Evolutionary conservation across 306 rosid genomes (phyloP).

Genomic region (Prosopis cineraria): DNA sequence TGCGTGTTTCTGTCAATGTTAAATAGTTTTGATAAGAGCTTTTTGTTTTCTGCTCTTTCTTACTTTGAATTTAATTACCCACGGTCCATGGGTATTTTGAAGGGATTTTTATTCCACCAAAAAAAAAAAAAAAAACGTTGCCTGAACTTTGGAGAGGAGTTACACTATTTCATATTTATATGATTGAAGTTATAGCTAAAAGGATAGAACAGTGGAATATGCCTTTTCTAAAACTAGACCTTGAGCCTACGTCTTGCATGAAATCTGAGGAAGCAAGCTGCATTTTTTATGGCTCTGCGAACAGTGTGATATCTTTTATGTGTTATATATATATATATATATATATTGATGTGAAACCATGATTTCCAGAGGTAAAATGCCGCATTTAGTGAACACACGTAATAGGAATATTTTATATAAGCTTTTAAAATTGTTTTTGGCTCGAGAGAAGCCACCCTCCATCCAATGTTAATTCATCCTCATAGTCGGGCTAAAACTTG

Average conservation of each 20-base stretch:
- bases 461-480: not conserved
- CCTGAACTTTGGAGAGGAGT: not conserved
- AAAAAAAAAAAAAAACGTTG: no score
- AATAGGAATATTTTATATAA: not conserved
- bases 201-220: slow-evolving; percentile 12
- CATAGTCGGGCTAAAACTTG: not conserved
- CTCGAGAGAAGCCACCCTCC: not conserved
- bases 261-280: not conserved
- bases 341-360: slow-evolving; percentile 16
- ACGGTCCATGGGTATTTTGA: not conserved
- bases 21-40: not conserved
- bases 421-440: not conserved
- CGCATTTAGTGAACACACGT: not conserved
- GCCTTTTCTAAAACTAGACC: not conserved
- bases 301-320: not conserved
- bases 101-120: not conserved
- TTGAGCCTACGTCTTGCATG: not conserved
- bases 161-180: not conserved
- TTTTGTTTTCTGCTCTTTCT: not conserved
- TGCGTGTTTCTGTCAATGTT: slow-evolving; percentile 41
- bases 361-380: slow-evolving; percentile 21
- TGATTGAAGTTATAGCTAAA: slow-evolving; percentile 21
- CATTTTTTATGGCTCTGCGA: not conserved
- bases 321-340: no score
- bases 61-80: not conserved